These are phyloP conservation scores for Alternaria sp. DNA, from an alignment of 2,329 filamentous ascomycete species.

Conservation along the genomic window DNA sequence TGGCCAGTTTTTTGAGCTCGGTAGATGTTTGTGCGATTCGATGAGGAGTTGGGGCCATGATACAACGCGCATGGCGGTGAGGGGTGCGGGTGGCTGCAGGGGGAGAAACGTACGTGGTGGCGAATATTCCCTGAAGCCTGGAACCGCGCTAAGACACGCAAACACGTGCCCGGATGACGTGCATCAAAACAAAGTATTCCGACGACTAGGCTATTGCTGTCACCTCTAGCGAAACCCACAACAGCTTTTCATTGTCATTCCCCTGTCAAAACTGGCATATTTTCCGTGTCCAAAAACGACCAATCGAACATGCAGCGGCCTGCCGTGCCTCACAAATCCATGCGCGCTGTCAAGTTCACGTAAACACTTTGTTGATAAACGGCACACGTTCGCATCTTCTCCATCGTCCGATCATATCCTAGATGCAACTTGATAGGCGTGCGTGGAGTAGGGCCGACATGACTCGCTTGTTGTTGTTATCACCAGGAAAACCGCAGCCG, in stretches of 20 bases:
- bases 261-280: neutral
- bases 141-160: constrained; percentile 16
- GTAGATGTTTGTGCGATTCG: constrained; percentile 47
- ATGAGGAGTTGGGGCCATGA: constrained; percentile 36
- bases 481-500: constrained; percentile 14
- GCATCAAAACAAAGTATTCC: neutral
- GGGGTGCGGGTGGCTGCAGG: constrained; percentile 7
- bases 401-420: neutral
- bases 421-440: neutral
- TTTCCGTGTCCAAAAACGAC: neutral
- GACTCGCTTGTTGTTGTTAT: neutral
- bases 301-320: neutral
- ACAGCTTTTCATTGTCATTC: neutral
- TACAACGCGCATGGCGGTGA: constrained; percentile 16
- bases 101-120: constrained; percentile 11
- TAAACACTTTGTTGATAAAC: neutral
- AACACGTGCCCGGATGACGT: constrained; percentile 13
- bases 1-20: constrained; percentile 47
- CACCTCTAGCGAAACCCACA: neutral
- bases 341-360: neutral
- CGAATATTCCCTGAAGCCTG: constrained; percentile 3
- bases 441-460: neutral
- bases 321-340: neutral
- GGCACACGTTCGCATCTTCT: neutral
- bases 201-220: neutral